These are phyloP conservation scores for Scheffersomyces segobiensis DNA, from an alignment of 1,139 yeast genomes.

Conservation along the genomic window DNA sequence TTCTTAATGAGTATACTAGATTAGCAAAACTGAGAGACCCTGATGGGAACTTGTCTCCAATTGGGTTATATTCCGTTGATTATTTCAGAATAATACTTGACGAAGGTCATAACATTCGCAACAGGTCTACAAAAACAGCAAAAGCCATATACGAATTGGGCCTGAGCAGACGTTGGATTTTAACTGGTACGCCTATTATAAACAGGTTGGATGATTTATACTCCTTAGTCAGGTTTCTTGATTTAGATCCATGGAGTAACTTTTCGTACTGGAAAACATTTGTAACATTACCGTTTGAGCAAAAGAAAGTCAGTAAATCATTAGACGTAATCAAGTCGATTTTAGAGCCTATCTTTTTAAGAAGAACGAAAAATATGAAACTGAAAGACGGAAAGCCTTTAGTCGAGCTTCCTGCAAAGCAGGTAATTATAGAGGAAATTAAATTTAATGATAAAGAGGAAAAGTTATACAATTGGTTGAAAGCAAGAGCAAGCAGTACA, in stretches of 20 bases:
- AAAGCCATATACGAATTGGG: conserved; percentile 69
- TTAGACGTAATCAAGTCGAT: conserved; percentile 82
- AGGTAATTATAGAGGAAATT: conserved; percentile 66
- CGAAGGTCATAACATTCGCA: conserved; percentile 90
- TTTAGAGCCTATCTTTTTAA: conserved; percentile 75
- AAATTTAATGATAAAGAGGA: conserved; percentile 68
- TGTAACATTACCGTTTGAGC: conserved; percentile 81
- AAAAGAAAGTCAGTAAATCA: conserved; percentile 67
- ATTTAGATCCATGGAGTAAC: conserved; percentile 87
- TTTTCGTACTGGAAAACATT: conserved; percentile 88
- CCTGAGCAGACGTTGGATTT: conserved; percentile 75
- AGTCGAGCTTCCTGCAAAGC: conserved; percentile 77
- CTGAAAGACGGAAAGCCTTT: conserved; percentile 71
- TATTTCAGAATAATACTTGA: conserved; percentile 82
- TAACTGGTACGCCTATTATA: conserved; percentile 94
- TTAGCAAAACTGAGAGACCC: conserved; percentile 30
- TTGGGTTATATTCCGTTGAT: conserved; percentile 70
- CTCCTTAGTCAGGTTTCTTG: conserved; percentile 72
- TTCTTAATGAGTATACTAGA: conserved; percentile 68
- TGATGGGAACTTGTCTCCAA: conserved; percentile 31
- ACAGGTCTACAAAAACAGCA: conserved; percentile 77
- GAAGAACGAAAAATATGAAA: conserved; percentile 87
- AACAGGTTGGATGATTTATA: conserved; percentile 85
- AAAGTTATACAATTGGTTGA: conserved; percentile 67
- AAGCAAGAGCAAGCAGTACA: conserved; percentile 65